A percentile compares a stretch with the other conserved stretches of the same genome.
These are phyloP conservation scores for Misopates orontium DNA, from an alignment of 257 asterid species.

Conservation along the genomic window DNA sequence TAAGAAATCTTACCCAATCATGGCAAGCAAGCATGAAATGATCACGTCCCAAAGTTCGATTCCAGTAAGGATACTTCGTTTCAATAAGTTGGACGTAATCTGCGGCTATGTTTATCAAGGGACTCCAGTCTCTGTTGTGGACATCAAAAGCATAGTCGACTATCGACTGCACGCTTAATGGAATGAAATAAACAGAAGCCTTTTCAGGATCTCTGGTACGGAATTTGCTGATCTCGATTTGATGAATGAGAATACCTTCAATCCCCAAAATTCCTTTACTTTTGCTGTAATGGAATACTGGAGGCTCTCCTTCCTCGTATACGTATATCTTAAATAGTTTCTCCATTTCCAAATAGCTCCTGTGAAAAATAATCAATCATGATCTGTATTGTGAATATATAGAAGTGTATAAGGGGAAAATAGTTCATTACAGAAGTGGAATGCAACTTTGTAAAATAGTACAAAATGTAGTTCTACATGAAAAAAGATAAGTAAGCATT, in stretches of 20 bases:
- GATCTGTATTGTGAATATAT: neutral
- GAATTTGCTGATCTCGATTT: conserved; percentile 28
- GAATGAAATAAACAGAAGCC: conserved; percentile 28
- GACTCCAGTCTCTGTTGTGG: conserved; percentile 9
- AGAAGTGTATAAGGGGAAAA: neutral
- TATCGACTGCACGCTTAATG: conserved; percentile 28
- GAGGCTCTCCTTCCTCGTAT: conserved; percentile 36
- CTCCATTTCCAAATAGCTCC: conserved; percentile 37
- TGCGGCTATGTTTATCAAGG: conserved; percentile 25
- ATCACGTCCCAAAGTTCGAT: conserved; percentile 27
- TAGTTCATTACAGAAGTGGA: too few relatives aligned
- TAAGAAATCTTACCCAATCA: conserved; percentile 25
- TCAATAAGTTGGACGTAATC: conserved; percentile 26
- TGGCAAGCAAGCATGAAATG: conserved; percentile 33
- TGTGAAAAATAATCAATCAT: neutral
- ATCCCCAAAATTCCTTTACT: conserved; percentile 28
- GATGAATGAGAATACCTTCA: conserved; percentile 35
- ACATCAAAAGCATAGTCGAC: conserved; percentile 26
- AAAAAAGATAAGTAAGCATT: too few relatives aligned
- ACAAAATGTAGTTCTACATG: too few relatives aligned
- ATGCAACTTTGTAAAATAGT: too few relatives aligned
- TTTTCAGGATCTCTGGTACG: conserved; percentile 31
- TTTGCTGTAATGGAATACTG: conserved; percentile 31
- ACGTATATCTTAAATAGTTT: conserved; percentile 30
- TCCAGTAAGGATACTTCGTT: conserved; percentile 31